Base-by-base conservation (phyloP, 768 basidiomycete species). In the Mycena rosella region DNA sequence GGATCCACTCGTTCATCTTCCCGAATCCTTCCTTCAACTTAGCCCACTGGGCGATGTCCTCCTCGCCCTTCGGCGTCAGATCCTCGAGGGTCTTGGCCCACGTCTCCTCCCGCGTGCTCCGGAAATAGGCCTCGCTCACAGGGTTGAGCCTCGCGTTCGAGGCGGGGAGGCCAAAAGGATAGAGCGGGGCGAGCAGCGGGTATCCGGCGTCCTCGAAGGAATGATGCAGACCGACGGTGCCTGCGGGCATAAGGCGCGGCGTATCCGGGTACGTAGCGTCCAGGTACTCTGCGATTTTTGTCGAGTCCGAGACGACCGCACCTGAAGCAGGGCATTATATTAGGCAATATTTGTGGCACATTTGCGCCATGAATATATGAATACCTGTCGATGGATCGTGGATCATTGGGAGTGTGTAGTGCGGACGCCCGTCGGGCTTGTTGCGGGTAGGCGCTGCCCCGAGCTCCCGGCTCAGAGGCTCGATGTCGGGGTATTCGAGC, bases 401-500 rank as follows among this genome's bases (percentile, higher is more conserved):
- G 77, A 85, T 82, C 32, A n/a, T n/a, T n/a, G n/a, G n/a, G n/a
- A n/a, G n/a, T n/a, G n/a, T n/a, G n/a, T n/a, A n/a, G n/a, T n/a
- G n/a, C n/a, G n/a, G n/a, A n/a, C n/a, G n/a, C n/a, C n/a, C n/a
- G n/a, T n/a, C n/a, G n/a, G n/a, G n/a, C 20, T 70, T 73, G 29
- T 45, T 70, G 29, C 30, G 34, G 2, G 77, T 79, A 15, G 79
- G 75, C 4, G 47, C 49, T 0, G 75, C 76, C 18, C 81, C 79
- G 49, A 81, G 60, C 55, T 77, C 70, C 36, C 71, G 73, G 71
- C 71, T 59, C 44, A 65, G 59, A 1, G 38, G 20, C 60, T 63
- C 79, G 60, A 87, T 81, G 42, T 85, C 81, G 3, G 82, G 82
- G 62, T 75, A 82, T 56, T 84, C 83, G 22, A 84, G 71, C 83